Percentiles rank a stretch among this genome's conserved stretches.
phyloP scores from a whole-genome alignment of 345 rosid genomes.

The Pugionium cornutum region DNA sequence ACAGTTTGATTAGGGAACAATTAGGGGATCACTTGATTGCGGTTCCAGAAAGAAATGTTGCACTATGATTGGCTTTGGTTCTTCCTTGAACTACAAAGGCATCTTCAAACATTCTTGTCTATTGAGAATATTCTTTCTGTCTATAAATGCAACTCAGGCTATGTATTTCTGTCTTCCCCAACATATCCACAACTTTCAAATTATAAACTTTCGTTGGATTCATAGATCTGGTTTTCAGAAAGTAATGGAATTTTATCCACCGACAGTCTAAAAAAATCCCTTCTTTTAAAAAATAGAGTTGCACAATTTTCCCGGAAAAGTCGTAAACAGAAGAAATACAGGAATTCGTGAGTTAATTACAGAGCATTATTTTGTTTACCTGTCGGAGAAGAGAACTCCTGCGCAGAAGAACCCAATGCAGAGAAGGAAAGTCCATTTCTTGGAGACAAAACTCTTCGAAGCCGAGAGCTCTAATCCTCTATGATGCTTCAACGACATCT shows the following conservation, averaged over 20 bases:
- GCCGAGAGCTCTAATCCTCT: conserved; percentile 40
- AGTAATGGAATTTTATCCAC: conserved; percentile 9
- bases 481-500: conserved; percentile 42
- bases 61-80: conserved; percentile 7
- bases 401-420: conserved; percentile 92
- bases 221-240: conserved; percentile 1
- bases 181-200: neutral
- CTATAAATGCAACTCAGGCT: conserved; percentile 13
- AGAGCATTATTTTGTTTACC: conserved; percentile 49
- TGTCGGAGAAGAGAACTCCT: conserved; percentile 86
- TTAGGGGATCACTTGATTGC: neutral
- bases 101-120: neutral
- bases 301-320: conserved; percentile 16
- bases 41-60: neutral
- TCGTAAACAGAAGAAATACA: conserved; percentile 14
- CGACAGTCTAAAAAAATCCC: conserved; percentile 21
- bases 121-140: neutral
- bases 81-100: neutral
- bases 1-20: conserved; percentile 4
- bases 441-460: conserved; percentile 55
- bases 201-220: neutral
- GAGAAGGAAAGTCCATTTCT: conserved; percentile 78
- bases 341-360: neutral
- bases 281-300: neutral
- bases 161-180: neutral